Evolutionary conservation across 768 basidiomycete species (phyloP), one percentile per base, ranked within the genome.

Genomic region (Suillus decipiens): DNA sequence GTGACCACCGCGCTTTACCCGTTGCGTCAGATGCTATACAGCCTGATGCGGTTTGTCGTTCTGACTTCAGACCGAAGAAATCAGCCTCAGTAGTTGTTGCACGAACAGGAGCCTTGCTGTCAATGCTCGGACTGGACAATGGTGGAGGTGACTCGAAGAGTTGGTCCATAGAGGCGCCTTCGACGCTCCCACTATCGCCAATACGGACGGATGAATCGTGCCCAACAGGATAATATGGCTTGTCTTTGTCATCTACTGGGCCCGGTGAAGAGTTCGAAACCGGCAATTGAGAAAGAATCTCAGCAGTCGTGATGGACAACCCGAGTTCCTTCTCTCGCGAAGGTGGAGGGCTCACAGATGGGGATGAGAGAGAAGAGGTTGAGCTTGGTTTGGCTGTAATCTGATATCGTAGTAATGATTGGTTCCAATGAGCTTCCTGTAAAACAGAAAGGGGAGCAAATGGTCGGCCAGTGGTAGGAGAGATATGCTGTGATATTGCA

Each of bases 371-470:
- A 1, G 69, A 61, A 2, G 65, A 50, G 19, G 54, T 59, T 48
- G 41, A 60, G 24, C 54, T 64, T 0, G 78, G 72, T 7, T 78
- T 76, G 24, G 79, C 72, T 1, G 80, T 86, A 31, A 92, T 83
- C 36, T 79, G 81, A 65, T 85, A 83, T 2, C 86, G 84, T 9
- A 93, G 77, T n/a, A 88, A 64, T 2, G 90, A 87, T 63, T 89
- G 87, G 33, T 78, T 80, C 95, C 95, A 98, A 66, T 89, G 87
- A 1, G 94, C 89, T 0, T 86, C 81, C 70, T 96, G 91, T 8
- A 96, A 73, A 8, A 87, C 78, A 2, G 80, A 69, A 39, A 89
- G 76, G 0, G 92, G 84, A 4, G 91, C 91, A 71, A 86, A 96
- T 0, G 87, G 83, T 17, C 80, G 81, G 4, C 84, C 81, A 0